Evolutionary conservation across 768 basidiomycete species (phyloP), one percentile per base, ranked within the genome.

Genomic region (Neoboletus subvelutipes): DNA sequence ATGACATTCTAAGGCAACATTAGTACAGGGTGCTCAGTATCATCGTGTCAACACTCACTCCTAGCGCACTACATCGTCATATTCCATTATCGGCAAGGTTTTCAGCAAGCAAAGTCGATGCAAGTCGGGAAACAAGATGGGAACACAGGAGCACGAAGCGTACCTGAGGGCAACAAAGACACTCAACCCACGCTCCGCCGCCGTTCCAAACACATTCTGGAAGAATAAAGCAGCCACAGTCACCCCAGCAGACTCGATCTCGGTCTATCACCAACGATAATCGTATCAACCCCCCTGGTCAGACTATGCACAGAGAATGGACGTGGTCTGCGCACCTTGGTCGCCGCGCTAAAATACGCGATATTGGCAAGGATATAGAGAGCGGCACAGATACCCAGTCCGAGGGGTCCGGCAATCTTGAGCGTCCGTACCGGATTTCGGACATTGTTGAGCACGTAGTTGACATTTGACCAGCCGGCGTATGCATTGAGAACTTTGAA

Each of bases 181-280:
- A 1, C 81, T 78, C n/a, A 85, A 64, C 4, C 81, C 83, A 60
- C 75, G 78, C 66, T 83, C 75, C 1, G 84, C 84, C 5, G 73
- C 55, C 0, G 64, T 60, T 7, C 84, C 84, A 50, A 85, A 86
- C 10, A 86, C 83, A 17, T 83, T 81, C 52, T 72, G 63, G 67
- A 86, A 86, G 65, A 85, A 86, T 33, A 85, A 64, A 0, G 81
- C 75, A 3, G 84, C 84, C n/a, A 85, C 83, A 0, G 82, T 83
- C 8, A 80, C 79, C 0, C 80, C 81, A 0, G 77, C 74, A 10
- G 75, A 67, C 33, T 74, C 52, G 34, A 86, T 83, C 57, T 83
- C 75, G 6, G 76, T 67, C 64, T 81, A 42, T 55, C 10, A 26
- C 15, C 29, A 26, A 31, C 10, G n/a, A 18, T 1, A 7, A 8